Evolutionary conservation across 1,139 yeast species (phyloP), one percentile per base, ranked within the genome.

Genomic region (Saccharomyces uvarum): DNA sequence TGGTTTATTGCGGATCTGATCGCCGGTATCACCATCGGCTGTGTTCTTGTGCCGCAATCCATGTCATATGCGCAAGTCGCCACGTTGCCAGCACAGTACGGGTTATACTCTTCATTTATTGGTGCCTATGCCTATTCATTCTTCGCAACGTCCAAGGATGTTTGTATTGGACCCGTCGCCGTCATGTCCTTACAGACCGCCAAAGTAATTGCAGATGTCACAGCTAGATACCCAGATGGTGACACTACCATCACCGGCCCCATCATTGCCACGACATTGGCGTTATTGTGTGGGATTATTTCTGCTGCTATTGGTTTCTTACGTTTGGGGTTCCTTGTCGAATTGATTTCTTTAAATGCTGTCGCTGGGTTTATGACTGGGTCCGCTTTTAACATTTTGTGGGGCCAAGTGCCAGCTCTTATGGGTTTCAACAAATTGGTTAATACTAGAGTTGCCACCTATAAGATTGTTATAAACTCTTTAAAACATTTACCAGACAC

Each of bases 361-460:
- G 96, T 91, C 50, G 79, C 90, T 75, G 98, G 97, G 0, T 91
- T 90, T 74, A 91, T 91, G 95, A 80, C 95, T 44, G 97, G 97
- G 54, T 89, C 97, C 11, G 97, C 97, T 2, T 80, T 91, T 65
- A 83, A 77, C 63, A 91, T 91, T 66, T 77, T 86, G 50, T 72
- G 77, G 56, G 97, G 97, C 46, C 97, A 91, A 73, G 84, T 90
- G 7, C 97, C 97, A 1, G 86, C 79, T 13, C 77, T 91, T 58
- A 79, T 91, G 88, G 98, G 98, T 27, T 86, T 77, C 73, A 75
- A 72, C 61, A 78, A 73, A 24, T 59, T 64, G 49, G 88, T 90
- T 56, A 83, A 88, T 73, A 87, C 96, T 13, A 83, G 95, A 72
- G 79, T 70, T 2, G 76, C 90, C 0, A 77, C 95, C 8, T 89